Conservation (phyloP, 148 eudicot genomes). For the Chenopodium formosanum region DNA sequence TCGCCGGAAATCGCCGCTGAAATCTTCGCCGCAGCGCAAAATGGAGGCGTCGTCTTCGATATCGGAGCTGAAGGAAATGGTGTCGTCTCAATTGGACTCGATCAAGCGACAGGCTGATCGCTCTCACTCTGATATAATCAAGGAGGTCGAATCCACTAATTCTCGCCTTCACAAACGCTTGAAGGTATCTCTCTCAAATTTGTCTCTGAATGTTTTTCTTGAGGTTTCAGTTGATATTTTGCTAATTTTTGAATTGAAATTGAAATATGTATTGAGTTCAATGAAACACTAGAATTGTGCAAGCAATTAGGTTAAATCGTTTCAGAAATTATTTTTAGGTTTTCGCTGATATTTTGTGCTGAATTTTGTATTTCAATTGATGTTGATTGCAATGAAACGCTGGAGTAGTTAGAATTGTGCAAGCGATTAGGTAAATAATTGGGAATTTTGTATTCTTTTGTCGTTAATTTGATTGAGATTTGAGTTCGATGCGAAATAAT, state of each 20-base stretch:
- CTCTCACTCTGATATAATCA: conserved; percentile 64
- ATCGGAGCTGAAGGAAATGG: conserved; percentile 59
- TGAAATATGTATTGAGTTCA: not conserved
- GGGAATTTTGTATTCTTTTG: not conserved
- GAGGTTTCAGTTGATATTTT: not conserved
- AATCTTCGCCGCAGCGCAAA: conserved; percentile 10
- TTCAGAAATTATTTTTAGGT: too few relatives aligned
- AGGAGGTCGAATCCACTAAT: conserved; percentile 60
- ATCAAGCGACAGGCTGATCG: conserved; percentile 60
- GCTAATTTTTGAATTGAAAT: not conserved
- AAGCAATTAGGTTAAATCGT: not conserved
- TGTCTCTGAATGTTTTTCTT: not conserved
- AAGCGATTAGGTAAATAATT: not conserved
- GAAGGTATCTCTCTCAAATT: conserved; percentile 47
- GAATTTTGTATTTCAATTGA: not conserved
- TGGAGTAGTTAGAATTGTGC: not conserved
- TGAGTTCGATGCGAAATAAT: not conserved
- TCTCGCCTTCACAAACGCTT: conserved; percentile 69
- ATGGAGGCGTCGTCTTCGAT: conserved; percentile 31
- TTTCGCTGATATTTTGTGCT: not conserved
- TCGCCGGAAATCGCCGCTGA: conserved; percentile 10
- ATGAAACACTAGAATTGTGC: not conserved
- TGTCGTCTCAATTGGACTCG: conserved; percentile 50
- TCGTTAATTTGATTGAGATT: not conserved
- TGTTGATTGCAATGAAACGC: not conserved